Base-by-base conservation (phyloP, 1,284 basidiomycete genomes). In the Cutaneotrichosporon arboriforme region DNA sequence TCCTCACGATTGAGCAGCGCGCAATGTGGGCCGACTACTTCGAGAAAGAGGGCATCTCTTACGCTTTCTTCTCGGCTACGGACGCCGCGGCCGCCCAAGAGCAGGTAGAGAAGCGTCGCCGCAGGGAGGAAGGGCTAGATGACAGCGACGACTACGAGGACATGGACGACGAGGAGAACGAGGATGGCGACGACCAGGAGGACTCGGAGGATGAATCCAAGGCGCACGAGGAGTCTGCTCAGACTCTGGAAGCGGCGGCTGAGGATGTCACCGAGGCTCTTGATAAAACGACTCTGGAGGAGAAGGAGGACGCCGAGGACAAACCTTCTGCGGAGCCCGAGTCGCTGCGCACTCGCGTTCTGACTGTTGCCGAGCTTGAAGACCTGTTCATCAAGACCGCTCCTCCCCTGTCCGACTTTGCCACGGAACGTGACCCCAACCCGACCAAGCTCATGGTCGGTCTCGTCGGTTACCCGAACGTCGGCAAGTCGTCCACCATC, bases 31-130 rank as follows among this genome's bases (percentile, higher is more conserved):
- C 94, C 23, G 85, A 93, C 65, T 91, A 96, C 74, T 97, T 98
- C 67, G 91, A 97, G 57, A 68, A 79, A 17, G 80, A 90, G 64
- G 81, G 82, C 8, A 81, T 97, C 45, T 80, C 80, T 55, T 97
- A 90, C 66, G 92, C 90, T 0, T 99, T 98, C 75, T 98, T 96
- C 80, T 98, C 94, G 26, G 96, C 96, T 5, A 83, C 87, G 12
- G 87, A 91, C 75, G 91, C 91, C 13, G 81, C 86, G 9, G 91
- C 90, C 8, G 69, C 90, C 20, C 92, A 94, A 61, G 81, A 89
- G 56, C 74, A 76, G 70, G 84, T 83, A 13, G 81, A 83, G 23
- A 79, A 49, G 68, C 66, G 65, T 55, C 56, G 62, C 52, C 59
- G 62, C 42, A 53, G 73, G 48, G 65, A 69, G 41, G 74, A 70